Conservation (phyloP, 2,329 filamentous ascomycete genomes). For the Fusarium anguioides region DNA sequence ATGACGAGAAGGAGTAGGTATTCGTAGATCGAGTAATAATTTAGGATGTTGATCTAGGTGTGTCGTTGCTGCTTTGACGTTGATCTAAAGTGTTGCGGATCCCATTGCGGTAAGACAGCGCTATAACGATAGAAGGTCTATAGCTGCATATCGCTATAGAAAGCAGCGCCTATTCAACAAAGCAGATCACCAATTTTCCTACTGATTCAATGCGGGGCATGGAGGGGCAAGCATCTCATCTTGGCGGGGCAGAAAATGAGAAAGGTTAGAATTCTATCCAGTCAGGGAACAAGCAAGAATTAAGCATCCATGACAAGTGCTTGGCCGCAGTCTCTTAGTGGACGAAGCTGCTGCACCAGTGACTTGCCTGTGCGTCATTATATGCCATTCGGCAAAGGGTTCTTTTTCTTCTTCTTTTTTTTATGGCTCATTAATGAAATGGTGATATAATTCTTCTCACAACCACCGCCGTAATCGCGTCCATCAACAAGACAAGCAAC, state of each 20-base stretch:
- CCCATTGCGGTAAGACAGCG: conserved; percentile 37
- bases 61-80: conserved; percentile 42
- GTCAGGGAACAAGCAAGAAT: conserved; percentile 19
- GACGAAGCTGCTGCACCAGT: conserved; percentile 37
- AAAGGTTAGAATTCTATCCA: too few species aligned
- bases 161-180: conserved; percentile 5
- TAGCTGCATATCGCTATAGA: conserved; percentile 34
- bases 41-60: conserved; percentile 33
- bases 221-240: conserved; percentile 42
- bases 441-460: conserved; percentile 15
- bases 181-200: conserved; percentile 9
- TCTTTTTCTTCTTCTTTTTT: not conserved
- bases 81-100: conserved; percentile 31
- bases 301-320: conserved; percentile 36
- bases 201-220: conserved; percentile 39
- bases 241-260: conserved; percentile 42
- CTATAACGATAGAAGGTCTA: conserved; percentile 33
- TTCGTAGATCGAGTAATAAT: conserved; percentile 27
- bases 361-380: conserved; percentile 37
- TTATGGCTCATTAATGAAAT: conserved; percentile 20
- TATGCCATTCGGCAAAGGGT: conserved; percentile 18
- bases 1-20: conserved; percentile 32
- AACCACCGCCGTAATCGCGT: conserved; percentile 8
- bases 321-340: conserved; percentile 29
- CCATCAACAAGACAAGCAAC: conserved; percentile 23